phyloP scores from a whole-genome alignment of 345 rosid species.

The Isatis tinctoria region DNA sequence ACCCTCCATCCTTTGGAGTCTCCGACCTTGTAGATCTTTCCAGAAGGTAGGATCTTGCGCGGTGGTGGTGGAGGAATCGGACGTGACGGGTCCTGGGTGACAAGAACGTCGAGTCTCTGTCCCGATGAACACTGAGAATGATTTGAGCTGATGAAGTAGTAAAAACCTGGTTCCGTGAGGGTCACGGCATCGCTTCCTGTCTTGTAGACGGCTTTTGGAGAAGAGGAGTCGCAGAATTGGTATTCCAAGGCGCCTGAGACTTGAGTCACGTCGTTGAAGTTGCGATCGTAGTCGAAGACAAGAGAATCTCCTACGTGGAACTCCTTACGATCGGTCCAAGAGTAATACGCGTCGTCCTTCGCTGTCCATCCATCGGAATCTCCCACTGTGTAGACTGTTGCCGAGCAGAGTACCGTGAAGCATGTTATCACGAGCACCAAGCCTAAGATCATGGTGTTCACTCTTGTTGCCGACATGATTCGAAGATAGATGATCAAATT shows the following conservation, averaged over 20 bases:
- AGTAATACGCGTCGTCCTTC: not conserved
- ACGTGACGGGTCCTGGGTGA: not conserved
- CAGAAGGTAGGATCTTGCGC: not conserved
- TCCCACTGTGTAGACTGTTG: not conserved
- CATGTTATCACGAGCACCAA: not conserved
- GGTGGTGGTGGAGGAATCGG: not conserved
- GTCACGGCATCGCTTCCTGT: not conserved
- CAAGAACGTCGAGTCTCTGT: not conserved
- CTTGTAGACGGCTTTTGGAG: too few relatives aligned
- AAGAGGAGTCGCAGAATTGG: too few relatives aligned
- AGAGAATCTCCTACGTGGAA: slow-evolving; percentile 4
- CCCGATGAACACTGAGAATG: not conserved
- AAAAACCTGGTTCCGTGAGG: not conserved
- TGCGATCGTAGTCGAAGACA: not conserved
- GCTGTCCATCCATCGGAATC: not conserved
- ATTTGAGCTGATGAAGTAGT: not conserved
- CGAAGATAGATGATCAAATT: too few relatives aligned
- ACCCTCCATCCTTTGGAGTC: not conserved
- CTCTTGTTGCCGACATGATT: too few relatives aligned
- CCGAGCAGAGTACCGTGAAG: not conserved
- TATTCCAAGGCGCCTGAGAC: too few relatives aligned
- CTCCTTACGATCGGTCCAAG: not conserved
- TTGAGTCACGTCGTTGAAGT: not conserved
- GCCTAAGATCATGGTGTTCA: too few relatives aligned
- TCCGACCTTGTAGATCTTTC: not conserved